phyloP scores from a whole-genome alignment of 352 stramenopile genomes.

The Stephanocyclus meneghinianus region DNA sequence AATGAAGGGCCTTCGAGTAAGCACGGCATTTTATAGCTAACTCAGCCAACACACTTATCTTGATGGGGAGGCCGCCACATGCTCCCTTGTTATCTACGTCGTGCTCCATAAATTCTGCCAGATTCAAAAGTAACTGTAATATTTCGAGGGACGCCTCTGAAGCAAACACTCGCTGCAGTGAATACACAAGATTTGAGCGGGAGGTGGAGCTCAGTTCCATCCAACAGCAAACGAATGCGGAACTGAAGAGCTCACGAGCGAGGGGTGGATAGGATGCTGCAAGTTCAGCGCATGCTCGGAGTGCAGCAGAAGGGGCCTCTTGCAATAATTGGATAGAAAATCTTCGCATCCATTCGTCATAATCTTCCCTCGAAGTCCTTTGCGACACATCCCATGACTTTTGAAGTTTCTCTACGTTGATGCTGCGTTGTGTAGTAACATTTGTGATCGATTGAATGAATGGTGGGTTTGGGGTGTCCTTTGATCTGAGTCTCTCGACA shows the following conservation, averaged over 20 bases:
- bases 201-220: constrained; percentile 93
- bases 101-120: constrained; percentile 99
- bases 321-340: constrained; percentile 96
- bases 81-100: constrained; percentile 86
- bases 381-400: constrained; percentile 93
- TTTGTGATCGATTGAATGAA: constrained; percentile 54
- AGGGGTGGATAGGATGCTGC: constrained; percentile 96
- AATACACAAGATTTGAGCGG: constrained; percentile 89
- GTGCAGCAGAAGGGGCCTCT: constrained; percentile 91
- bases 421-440: constrained; percentile 80
- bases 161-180: constrained; percentile 91
- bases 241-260: constrained; percentile 95
- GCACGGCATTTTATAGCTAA: constrained; percentile 95
- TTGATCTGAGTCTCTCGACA: constrained; percentile 44
- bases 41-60: constrained; percentile 93
- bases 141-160: constrained; percentile 93
- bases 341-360: constrained; percentile 96
- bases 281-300: constrained; percentile 87
- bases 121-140: constrained; percentile 93
- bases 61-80: constrained; percentile 94
- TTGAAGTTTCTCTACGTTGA: constrained; percentile 91
- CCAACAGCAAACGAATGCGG: constrained; percentile 98
- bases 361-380: constrained; percentile 88
- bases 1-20: constrained; percentile 97
- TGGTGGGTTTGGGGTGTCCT: constrained; percentile 19